Evolutionary conservation across 495 filamentous ascomycete species (phyloP).

Genomic region (Halenospora varia): DNA sequence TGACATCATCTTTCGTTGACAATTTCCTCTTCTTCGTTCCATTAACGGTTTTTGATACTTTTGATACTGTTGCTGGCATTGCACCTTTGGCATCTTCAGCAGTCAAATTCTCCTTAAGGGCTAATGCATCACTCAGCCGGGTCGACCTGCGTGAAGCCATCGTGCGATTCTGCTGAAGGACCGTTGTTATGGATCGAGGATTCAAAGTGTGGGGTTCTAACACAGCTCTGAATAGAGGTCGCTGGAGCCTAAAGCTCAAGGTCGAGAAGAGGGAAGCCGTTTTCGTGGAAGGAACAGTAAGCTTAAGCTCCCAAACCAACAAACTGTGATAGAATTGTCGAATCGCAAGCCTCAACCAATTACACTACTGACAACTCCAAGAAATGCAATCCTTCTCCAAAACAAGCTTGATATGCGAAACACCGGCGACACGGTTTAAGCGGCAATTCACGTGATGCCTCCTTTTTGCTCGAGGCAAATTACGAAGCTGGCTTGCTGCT

Average conservation of each 20-base stretch:
- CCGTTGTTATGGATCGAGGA: not conserved
- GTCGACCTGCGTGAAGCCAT: constrained; percentile 59
- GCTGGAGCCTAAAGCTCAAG: constrained; percentile 16
- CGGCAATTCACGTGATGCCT: not conserved
- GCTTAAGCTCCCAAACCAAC: not conserved
- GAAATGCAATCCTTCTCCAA: too few relatives aligned
- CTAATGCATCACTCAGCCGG: constrained; percentile 49
- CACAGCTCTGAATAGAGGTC: not conserved
- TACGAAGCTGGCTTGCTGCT: not conserved
- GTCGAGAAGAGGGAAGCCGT: constrained; percentile 4
- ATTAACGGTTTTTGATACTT: constrained; percentile 15
- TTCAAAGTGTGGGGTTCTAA: not conserved
- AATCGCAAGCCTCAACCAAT: not conserved
- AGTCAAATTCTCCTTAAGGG: too few relatives aligned
- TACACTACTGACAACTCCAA: not conserved
- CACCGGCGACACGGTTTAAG: too few relatives aligned
- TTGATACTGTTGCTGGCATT: constrained; percentile 11
- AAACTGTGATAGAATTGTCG: not conserved
- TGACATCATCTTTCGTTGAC: constrained; percentile 8
- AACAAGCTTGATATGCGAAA: too few relatives aligned
- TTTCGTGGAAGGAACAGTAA: not conserved
- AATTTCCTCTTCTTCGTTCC: constrained; percentile 36
- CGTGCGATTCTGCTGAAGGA: constrained; percentile 8
- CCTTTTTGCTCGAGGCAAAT: too few relatives aligned
- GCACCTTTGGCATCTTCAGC: too few relatives aligned